Evolutionary conservation across 2,329 filamentous ascomycete genomes (phyloP), one percentile per base, ranked within the genome.

Genomic region (Aspergillus uvarum): DNA sequence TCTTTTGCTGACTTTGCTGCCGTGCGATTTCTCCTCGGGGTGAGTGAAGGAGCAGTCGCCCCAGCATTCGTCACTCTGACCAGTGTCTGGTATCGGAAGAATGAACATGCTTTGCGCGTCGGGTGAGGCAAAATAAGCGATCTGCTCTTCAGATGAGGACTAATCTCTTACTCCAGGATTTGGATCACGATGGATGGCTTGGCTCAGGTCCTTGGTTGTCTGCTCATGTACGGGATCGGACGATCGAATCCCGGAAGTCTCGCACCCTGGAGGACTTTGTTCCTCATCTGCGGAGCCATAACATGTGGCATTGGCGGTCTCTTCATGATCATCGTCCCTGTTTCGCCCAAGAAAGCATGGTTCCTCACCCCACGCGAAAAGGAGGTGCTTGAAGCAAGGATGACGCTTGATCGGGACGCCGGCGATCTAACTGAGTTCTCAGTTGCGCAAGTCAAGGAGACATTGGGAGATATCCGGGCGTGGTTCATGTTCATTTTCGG

Each of bases 151-250:
- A 4, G 14, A 29, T 6, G 7, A 4, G 4, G 8, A 0, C 11
- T 12, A 49, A 24, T 38, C 11, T 6, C 11, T 4, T 26, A n/a
- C 3, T 19, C 14, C 4, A 69, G 54, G 52, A 65, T 64, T 7
- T 64, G 79, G 79, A 74, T 81, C 11, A 77, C 74, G 6, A 79
- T 79, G 74, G 80, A 81, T 62, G 80, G 78, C 3, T 47, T 82
- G 2, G 79, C 80, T 0, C 80, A 82, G 63, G 72, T 82, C 31
- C 62, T 80, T 42, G 80, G 80, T 10, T 76, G 72, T 29, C 61
- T 82, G 5, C 71, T 82, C n/a, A 82, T 81, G 79, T 83, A 82
- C 63, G 80, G 80, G 38, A 81, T 84, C 54, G 81, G 80, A 11
- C 44, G 77, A 77, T 60, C 77, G 80, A 56, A 66, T 61, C 0